Evolutionary conservation across 2,329 filamentous ascomycete genomes (phyloP).

Genomic region (Colletotrichum sp.): DNA sequence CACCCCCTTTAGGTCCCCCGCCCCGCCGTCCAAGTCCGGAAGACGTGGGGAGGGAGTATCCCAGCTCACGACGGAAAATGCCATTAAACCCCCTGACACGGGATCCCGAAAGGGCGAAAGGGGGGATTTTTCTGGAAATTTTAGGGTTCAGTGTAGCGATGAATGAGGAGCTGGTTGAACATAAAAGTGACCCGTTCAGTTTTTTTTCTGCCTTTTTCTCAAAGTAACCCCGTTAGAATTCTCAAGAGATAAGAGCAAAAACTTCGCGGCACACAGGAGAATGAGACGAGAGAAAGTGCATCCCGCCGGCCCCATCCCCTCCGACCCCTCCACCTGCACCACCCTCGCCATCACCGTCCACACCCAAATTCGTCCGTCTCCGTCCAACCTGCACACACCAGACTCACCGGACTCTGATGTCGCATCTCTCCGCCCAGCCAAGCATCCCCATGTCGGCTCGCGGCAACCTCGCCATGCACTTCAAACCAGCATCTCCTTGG

Average conservation of each 20-base stretch:
- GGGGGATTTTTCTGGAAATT: not conserved
- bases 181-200: not conserved
- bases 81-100: not conserved
- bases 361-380: not conserved
- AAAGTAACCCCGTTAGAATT: not conserved
- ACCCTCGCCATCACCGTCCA: not conserved
- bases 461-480: not conserved
- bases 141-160: not conserved
- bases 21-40: not conserved
- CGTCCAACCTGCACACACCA: not conserved
- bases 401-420: not conserved
- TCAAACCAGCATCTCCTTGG: not conserved
- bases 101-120: not conserved
- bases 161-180: not conserved
- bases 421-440: not conserved
- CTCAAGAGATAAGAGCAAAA: not conserved
- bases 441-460: slow-evolving; percentile 6
- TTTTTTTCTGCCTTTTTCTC: not conserved
- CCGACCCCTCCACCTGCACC: not conserved
- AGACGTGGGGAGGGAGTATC: not conserved
- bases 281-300: not conserved
- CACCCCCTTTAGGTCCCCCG: not conserved
- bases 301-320: not conserved
- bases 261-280: not conserved
- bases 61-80: not conserved